Conservation (phyloP, 306 rosid species). For the Chamaecrista fasciculata region DNA sequence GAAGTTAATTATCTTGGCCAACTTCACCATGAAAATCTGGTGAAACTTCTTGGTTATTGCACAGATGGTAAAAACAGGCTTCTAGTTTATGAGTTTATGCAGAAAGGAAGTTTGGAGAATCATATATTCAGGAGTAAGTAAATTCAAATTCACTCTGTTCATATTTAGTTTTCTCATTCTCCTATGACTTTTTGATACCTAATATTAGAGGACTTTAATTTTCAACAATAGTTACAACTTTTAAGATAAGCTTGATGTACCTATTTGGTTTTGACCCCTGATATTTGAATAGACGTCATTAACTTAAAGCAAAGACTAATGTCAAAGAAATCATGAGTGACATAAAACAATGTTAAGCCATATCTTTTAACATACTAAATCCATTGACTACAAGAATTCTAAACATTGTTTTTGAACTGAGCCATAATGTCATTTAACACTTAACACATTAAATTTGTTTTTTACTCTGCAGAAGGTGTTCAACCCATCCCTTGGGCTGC, state of each 20-base stretch:
- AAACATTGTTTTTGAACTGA: slow-evolving; percentile 1
- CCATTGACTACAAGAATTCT: background rate
- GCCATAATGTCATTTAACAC: background rate
- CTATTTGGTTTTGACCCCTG: background rate
- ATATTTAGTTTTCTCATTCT: background rate
- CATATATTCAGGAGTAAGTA: slow-evolving; percentile 87
- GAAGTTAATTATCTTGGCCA: slow-evolving; percentile 94
- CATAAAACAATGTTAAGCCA: background rate
- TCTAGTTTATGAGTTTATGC: slow-evolving; percentile 90
- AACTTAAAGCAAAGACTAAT: background rate
- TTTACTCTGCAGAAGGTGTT: slow-evolving; percentile 66
- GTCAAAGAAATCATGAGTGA: background rate
- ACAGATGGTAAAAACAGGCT: slow-evolving; percentile 74
- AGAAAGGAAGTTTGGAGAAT: slow-evolving; percentile 85
- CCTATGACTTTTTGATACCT: background rate
- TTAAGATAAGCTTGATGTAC: background rate
- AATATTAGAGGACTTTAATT: background rate
- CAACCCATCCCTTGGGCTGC: slow-evolving; percentile 75
- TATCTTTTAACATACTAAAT: background rate
- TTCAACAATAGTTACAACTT: background rate
- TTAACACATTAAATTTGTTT: background rate
- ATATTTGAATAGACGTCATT: background rate
- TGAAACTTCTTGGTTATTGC: slow-evolving; percentile 89
- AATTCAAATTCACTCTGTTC: slow-evolving; percentile 4
- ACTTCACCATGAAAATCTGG: slow-evolving; percentile 83